Conservation (phyloP, 2,329 filamentous ascomycete species). For the Pyricularia sp. region DNA sequence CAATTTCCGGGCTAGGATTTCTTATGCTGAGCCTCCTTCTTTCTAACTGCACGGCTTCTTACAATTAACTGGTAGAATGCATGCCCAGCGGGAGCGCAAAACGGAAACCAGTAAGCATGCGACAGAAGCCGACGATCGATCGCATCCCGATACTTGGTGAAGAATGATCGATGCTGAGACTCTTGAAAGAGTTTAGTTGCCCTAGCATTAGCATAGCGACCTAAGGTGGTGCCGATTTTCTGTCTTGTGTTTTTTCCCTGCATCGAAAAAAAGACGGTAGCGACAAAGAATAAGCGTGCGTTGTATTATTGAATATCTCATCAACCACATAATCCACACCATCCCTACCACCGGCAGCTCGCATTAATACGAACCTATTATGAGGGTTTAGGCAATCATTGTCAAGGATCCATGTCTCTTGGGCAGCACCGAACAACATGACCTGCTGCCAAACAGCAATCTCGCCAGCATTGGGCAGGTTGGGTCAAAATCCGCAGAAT, state of each 20-base stretch:
- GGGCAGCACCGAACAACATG: background rate
- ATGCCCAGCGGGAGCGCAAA: background rate
- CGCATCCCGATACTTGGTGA: background rate
- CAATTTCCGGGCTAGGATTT: background rate
- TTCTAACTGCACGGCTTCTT: background rate
- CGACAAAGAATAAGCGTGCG: background rate
- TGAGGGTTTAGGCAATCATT: background rate
- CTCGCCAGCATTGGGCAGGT: background rate
- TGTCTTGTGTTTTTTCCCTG: background rate
- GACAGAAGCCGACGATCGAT: background rate
- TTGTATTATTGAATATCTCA: background rate
- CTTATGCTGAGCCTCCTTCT: background rate
- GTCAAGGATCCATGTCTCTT: background rate
- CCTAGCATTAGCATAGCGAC: no score
- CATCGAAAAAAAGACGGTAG: background rate
- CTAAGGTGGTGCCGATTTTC: background rate
- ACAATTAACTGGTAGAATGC: background rate
- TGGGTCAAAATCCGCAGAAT: background rate
- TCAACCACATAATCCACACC: background rate
- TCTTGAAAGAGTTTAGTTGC: no score
- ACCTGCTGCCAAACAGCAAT: background rate
- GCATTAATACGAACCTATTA: no score
- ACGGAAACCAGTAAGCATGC: background rate
- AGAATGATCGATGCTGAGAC: no score
- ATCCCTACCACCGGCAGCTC: background rate